Evolutionary conservation across 2,329 filamentous ascomycete species (phyloP).

Genomic region (Xylaria sp.): DNA sequence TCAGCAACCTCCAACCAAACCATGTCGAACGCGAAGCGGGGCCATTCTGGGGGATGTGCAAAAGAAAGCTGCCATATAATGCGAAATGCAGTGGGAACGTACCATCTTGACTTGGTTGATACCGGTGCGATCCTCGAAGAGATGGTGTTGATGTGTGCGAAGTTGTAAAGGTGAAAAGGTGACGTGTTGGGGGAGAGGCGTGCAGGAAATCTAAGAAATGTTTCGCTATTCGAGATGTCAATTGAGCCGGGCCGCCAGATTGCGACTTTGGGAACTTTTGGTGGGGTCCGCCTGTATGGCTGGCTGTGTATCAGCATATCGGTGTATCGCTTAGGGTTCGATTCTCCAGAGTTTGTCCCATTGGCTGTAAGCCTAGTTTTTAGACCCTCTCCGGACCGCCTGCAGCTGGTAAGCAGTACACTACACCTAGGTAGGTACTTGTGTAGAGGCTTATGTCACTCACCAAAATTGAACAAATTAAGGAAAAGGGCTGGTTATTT

Average conservation of each 20-base stretch:
- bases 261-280: constrained; percentile 20
- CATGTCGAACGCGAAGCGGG: constrained; percentile 22
- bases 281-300: constrained; percentile 40
- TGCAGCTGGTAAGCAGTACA: constrained; percentile 13
- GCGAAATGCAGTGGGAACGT: constrained; percentile 49
- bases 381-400: constrained; percentile 18
- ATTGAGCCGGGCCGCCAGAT: constrained; percentile 40
- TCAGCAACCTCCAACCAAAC: neutral
- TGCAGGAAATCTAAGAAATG: constrained; percentile 39
- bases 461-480: constrained; percentile 35
- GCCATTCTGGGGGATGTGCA: constrained; percentile 5
- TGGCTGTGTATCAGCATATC: constrained; percentile 43
- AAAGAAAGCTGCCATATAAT: neutral
- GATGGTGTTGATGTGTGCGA: constrained; percentile 48
- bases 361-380: constrained; percentile 35
- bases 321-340: constrained; percentile 48
- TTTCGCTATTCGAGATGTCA: constrained; percentile 39
- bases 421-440: constrained; percentile 12
- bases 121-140: constrained; percentile 77
- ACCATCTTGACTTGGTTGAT: constrained; percentile 70
- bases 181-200: constrained; percentile 36
- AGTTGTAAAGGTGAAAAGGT: constrained; percentile 38
- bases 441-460: constrained; percentile 12
- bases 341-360: constrained; percentile 44
- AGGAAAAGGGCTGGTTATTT: constrained; percentile 32